Conservation (phyloP, 2,329 filamentous ascomycete genomes). For the Alternaria brassicae region DNA sequence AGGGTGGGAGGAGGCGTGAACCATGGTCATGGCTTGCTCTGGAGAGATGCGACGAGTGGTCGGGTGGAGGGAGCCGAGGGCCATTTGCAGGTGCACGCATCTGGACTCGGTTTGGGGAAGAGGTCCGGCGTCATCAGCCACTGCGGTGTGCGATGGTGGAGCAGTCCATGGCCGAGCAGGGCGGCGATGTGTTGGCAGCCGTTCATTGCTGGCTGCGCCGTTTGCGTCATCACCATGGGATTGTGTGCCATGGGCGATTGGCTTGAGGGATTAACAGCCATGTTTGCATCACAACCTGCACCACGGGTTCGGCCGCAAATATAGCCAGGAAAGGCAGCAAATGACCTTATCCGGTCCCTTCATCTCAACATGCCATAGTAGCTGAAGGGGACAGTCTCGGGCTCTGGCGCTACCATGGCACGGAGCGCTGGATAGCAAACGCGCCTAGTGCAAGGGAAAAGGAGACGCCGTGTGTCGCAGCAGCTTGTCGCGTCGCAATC, state of each 20-base stretch:
- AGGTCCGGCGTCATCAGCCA: conserved; percentile 17
- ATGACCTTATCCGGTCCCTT: conserved; percentile 17
- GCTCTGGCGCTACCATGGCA: conserved; percentile 20
- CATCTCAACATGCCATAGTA: conserved; percentile 23
- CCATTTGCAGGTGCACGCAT: conserved; percentile 17
- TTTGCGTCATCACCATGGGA: conserved; percentile 29
- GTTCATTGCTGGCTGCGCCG: conserved; percentile 21
- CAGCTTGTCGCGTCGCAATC: conserved; percentile 20
- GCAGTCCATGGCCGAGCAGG: conserved; percentile 1
- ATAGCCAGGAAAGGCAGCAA: conserved; percentile 24
- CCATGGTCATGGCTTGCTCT: neutral
- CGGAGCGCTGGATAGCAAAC: conserved; percentile 17
- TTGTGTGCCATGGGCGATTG: conserved; percentile 4
- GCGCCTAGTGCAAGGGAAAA: conserved; percentile 17
- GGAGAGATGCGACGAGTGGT: neutral
- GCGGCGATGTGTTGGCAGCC: conserved; percentile 21
- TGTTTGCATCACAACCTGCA: conserved; percentile 16
- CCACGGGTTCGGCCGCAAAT: conserved; percentile 28
- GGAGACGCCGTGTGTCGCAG: conserved; percentile 38
- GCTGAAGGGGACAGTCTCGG: conserved; percentile 20
- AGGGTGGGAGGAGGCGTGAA: conserved; percentile 19
- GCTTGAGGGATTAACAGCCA: conserved; percentile 24
- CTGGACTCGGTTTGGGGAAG: conserved; percentile 16
- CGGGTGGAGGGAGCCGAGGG: conserved; percentile 12
- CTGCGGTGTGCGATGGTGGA: conserved; percentile 7